phyloP scores from a whole-genome alignment of 306 rosid species.

The Purshia tridentata region DNA sequence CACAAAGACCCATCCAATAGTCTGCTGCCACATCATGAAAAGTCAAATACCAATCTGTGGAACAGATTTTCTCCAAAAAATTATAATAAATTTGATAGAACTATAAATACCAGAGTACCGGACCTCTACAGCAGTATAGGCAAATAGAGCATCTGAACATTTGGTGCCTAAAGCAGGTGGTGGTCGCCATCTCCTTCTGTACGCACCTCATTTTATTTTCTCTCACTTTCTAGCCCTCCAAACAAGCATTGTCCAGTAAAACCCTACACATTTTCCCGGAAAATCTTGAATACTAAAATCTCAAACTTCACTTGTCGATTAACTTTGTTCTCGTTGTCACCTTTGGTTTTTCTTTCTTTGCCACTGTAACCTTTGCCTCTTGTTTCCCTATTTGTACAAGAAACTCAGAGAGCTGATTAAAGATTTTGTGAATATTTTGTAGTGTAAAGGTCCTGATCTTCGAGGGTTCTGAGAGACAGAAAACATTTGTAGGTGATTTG shows the following conservation, averaged over 20 bases:
- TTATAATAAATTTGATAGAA: neutral
- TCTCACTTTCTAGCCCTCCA: conserved; percentile 24
- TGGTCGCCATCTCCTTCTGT: neutral
- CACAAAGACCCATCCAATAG: neutral
- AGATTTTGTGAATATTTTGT: conserved; percentile 5
- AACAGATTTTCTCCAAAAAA: neutral
- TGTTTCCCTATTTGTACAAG: neutral
- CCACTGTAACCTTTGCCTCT: neutral
- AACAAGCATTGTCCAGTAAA: conserved; percentile 5
- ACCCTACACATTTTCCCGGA: conserved; percentile 2
- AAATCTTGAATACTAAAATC: neutral
- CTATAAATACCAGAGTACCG: neutral
- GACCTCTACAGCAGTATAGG: neutral
- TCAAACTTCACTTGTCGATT: neutral
- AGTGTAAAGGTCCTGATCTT: conserved; percentile 18
- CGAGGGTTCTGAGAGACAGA: neutral
- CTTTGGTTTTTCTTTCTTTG: neutral
- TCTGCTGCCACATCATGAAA: neutral
- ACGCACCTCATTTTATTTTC: conserved; percentile 8
- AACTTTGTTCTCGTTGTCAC: neutral
- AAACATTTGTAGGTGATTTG: conserved; percentile 1
- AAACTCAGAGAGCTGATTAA: neutral
- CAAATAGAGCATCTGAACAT: neutral
- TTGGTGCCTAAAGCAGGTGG: neutral
- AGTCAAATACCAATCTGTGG: neutral